Base-by-base conservation (phyloP, 139 green algal genomes). In the Trebouxia sp. region DNA sequence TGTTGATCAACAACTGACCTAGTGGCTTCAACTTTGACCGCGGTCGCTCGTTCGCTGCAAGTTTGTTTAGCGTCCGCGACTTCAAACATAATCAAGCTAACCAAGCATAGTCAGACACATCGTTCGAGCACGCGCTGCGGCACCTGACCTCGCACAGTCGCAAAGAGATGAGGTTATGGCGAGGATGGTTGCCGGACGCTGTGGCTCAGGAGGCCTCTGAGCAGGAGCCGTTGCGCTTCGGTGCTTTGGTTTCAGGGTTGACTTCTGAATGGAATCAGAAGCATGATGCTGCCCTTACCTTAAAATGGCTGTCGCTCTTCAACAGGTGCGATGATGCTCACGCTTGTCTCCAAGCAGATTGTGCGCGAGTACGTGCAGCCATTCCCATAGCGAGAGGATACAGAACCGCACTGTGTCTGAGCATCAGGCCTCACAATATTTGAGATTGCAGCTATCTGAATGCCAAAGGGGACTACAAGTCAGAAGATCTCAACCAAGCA, bases 201-300 rank as follows among this genome's bases (percentile, higher is more conserved):
- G 37, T 86, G 45, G 87, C 81, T 12, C 35, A 75, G 11, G 22
- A 83, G 20, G 76, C 69, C 0, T 22, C 7, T 6, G 38, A 47
- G 76, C 72, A 91, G 47, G 91, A 94, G 75, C 85, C 86, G 0
- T 5, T 38, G 39, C 82, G 86, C 12, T 92, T 92, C 65, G 48
- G 35, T 11, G 84, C 80, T 3, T 53, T 91, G 17, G 62, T 87
- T 35, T 53, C 35, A 9, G 69, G 67, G n/a, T 45, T 88, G 8
- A 14, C 4, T 5, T 20, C 30, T 14, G 76, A 88, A 4, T 88
- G 86, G 80, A 9, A 82, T 45, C 15, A 38, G 0, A 65, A 42
- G 28, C 47, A 81, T 5, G 69, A 75, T 6, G 26, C 30, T 11
- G 32, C 66, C 12, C 75, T 65, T 9, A 89, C 69, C 5, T 67